Percentiles rank a stretch among this genome's conserved stretches.
Evolutionary conservation across 1,284 basidiomycete genomes (phyloP).

Genomic region (Sporisorium graminicola): DNA sequence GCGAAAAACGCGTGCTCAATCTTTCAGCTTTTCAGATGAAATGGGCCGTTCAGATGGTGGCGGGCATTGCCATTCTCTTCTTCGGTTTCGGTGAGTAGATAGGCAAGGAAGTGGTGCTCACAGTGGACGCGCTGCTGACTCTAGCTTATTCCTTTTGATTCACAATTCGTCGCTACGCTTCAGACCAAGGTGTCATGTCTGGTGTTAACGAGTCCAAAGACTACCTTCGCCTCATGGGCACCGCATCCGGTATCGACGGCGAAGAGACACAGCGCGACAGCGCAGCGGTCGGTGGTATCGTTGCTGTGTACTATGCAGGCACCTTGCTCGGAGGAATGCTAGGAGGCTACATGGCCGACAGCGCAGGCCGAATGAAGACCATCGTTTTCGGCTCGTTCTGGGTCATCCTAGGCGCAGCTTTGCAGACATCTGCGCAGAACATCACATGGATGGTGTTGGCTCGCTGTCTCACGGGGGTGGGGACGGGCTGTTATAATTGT

Average conservation of each 20-base stretch:
- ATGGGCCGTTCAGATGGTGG: conserved; percentile 38
- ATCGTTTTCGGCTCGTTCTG: conserved; percentile 36
- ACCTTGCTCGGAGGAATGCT: conserved; percentile 32
- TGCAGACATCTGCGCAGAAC: conserved; percentile 30
- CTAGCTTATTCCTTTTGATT: no score
- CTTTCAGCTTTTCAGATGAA: conserved; percentile 33
- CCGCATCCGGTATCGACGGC: conserved; percentile 29
- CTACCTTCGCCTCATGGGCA: conserved; percentile 35
- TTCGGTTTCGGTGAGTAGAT: no score
- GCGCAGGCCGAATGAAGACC: conserved; percentile 29
- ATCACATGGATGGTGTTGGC: conserved; percentile 41
- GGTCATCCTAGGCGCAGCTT: conserved; percentile 23
- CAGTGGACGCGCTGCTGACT: no score
- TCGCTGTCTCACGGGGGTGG: no score
- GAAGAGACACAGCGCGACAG: conserved; percentile 19
- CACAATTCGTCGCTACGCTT: no score
- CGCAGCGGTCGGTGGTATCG: conserved; percentile 27
- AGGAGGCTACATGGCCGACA: conserved; percentile 32
- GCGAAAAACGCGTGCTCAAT: conserved; percentile 31
- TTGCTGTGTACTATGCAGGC: conserved; percentile 28
- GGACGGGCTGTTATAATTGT: no score
- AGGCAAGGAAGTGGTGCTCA: no score
- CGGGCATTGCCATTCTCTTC: conserved; percentile 32
- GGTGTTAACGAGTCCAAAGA: conserved; percentile 36
- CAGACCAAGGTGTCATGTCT: conserved; percentile 38